Evolutionary conservation across 2,329 filamentous ascomycete species (phyloP).

Genomic region (Ophioceras dolichostomum): DNA sequence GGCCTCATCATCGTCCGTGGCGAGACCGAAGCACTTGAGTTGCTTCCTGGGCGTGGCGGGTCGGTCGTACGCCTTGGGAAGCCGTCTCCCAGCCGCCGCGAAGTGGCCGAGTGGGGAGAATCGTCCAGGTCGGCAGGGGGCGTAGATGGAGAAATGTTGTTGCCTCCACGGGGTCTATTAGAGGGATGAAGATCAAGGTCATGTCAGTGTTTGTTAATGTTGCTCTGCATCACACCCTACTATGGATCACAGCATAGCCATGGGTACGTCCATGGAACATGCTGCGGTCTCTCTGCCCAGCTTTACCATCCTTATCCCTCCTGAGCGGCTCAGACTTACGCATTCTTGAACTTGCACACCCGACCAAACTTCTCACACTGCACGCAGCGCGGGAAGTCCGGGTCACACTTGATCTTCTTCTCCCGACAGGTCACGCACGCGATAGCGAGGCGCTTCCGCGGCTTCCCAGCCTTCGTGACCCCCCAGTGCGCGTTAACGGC

Average conservation of each 20-base stretch:
- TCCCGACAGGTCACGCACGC: constrained; percentile 89
- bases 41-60: constrained; percentile 24
- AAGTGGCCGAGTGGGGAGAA: constrained; percentile 24
- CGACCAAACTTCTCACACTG: constrained; percentile 89
- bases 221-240: too few species aligned
- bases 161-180: constrained; percentile 44
- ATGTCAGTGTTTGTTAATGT: too few species aligned
- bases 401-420: constrained; percentile 97
- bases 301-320: too few species aligned
- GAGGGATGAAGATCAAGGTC: too few species aligned
- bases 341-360: constrained; percentile 73
- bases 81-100: constrained; percentile 12
- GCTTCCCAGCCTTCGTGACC: constrained; percentile 87
- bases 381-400: constrained; percentile 73
- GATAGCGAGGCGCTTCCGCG: constrained; percentile 79
- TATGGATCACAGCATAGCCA: neutral
- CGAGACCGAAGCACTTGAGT: constrained; percentile 34
- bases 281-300: too few species aligned
- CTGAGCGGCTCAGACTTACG: too few species aligned
- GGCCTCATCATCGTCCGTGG: constrained; percentile 26
- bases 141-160: constrained; percentile 42
- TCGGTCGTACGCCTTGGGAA: constrained; percentile 20
- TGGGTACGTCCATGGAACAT: too few species aligned
- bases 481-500: constrained; percentile 86
- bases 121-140: constrained; percentile 35